phyloP scores from a whole-genome alignment of 371 early-diverging fungal species.

The Actinomucor elegans region DNA sequence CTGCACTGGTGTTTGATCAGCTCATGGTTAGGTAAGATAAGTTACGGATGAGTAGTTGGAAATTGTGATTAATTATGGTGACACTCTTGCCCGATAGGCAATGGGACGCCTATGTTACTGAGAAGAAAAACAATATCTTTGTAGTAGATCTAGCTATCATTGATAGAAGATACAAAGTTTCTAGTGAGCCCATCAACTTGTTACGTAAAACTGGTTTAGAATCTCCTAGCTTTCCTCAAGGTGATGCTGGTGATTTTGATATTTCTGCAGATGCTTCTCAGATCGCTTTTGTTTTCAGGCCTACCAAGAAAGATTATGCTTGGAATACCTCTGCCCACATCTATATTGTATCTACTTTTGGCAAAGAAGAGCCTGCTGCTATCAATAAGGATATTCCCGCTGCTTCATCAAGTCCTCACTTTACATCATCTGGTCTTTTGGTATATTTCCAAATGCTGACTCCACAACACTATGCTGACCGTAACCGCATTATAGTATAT shows the following conservation, averaged over 20 bases:
- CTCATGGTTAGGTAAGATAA: constrained; percentile 72
- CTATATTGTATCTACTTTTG: constrained; percentile 62
- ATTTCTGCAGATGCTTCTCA: constrained; percentile 67
- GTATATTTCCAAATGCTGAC: constrained; percentile 76
- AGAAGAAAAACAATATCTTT: constrained; percentile 63
- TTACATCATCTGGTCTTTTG: constrained; percentile 64
- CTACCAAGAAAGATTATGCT: constrained; percentile 60
- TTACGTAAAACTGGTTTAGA: constrained; percentile 52
- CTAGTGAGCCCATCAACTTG: constrained; percentile 50
- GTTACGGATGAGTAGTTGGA: too few species aligned
- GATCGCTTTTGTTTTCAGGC: constrained; percentile 73
- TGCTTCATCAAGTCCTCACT: constrained; percentile 66
- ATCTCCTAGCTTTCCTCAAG: constrained; percentile 59
- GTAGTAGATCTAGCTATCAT: constrained; percentile 39
- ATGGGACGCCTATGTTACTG: constrained; percentile 63
- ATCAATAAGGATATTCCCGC: constrained; percentile 63
- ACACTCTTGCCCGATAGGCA: too few species aligned
- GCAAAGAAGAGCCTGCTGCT: constrained; percentile 36
- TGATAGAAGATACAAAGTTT: constrained; percentile 21
- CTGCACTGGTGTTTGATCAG: constrained; percentile 56
- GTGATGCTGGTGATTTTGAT: constrained; percentile 58
- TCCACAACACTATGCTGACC: constrained; percentile 78
- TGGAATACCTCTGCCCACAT: constrained; percentile 81
- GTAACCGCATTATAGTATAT: constrained; percentile 70
- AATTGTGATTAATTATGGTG: too few species aligned